A percentile compares a stretch with the other conserved stretches of the same genome.
phyloP scores from a whole-genome alignment of 192 early-diverging fungal species.

The Backusella sp. region DNA sequence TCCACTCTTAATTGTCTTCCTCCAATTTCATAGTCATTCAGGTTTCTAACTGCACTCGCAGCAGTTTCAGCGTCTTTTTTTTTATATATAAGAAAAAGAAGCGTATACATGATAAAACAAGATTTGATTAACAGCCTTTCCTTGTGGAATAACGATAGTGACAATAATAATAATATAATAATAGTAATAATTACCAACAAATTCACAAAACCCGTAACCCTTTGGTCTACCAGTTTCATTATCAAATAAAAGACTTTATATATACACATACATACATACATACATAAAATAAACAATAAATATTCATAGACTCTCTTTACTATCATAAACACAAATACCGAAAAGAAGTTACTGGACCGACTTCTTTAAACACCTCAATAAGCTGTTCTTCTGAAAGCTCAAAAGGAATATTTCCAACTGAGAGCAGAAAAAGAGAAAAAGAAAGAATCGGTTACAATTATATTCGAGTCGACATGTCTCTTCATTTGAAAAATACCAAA shows the following conservation, averaged over 20 bases:
- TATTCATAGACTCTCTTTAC: neutral
- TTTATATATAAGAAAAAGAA: neutral
- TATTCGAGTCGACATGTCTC: slow-evolving; percentile 11
- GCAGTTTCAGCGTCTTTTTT: slow-evolving; percentile 79
- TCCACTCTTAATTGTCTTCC: slow-evolving; percentile 91
- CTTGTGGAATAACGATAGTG: neutral
- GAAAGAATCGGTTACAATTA: neutral
- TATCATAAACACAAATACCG: slow-evolving; percentile 36
- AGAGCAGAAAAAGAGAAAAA: neutral
- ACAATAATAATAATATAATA: neutral
- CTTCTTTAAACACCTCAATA: slow-evolving; percentile 88
- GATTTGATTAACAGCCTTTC: slow-evolving; percentile 7
- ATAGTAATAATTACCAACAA: slow-evolving; percentile 50
- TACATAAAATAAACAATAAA: neutral
- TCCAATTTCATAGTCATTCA: slow-evolving; percentile 88
- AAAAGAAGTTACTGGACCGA: slow-evolving; percentile 81
- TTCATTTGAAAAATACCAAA: slow-evolving; percentile 23
- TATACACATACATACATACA: slow-evolving; percentile 13
- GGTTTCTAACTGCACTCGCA: slow-evolving; percentile 89
- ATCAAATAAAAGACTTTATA: slow-evolving; percentile 85
- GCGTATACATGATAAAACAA: slow-evolving; percentile 11
- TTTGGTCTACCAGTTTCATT: slow-evolving; percentile 84
- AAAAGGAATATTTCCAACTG: slow-evolving; percentile 81
- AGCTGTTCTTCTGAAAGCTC: slow-evolving; percentile 93
- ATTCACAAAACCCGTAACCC: slow-evolving; percentile 96